phyloP scores from a whole-genome alignment of 768 basidiomycete genomes.

The Leucocoprinus birnbaumii region DNA sequence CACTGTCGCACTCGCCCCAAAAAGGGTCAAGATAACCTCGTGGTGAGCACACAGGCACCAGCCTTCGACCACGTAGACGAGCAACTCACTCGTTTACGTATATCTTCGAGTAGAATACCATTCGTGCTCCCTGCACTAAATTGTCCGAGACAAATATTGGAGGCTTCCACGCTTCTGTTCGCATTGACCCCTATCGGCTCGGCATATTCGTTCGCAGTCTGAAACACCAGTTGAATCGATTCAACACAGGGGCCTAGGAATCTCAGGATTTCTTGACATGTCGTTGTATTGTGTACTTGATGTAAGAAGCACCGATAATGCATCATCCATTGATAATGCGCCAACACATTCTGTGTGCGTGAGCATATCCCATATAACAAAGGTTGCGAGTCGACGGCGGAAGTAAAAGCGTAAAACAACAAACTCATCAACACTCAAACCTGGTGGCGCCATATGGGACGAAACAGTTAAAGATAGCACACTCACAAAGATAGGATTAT shows the following conservation, averaged over 20 bases:
- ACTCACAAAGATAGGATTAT: constrained; percentile 24
- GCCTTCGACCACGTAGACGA: not conserved
- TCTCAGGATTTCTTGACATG: constrained; percentile 21
- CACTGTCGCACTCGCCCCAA: constrained; percentile 6
- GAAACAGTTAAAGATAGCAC: not conserved
- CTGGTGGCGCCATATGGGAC: not conserved
- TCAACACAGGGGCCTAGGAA: constrained; percentile 24
- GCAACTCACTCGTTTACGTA: constrained; percentile 15
- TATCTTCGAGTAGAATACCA: constrained; percentile 18
- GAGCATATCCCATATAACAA: not conserved
- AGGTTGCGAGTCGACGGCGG: no score
- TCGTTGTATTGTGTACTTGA: constrained; percentile 27
- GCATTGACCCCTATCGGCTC: no score
- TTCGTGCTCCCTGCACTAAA: constrained; percentile 12
- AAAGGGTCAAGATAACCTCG: no score
- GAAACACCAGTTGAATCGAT: constrained; percentile 17
- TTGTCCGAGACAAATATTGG: constrained; percentile 8
- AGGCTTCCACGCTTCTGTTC: constrained; percentile 8
- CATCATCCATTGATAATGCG: constrained; percentile 26
- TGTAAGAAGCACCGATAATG: constrained; percentile 23
- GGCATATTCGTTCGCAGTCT: not conserved
- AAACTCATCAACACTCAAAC: no score
- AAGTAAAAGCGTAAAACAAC: no score
- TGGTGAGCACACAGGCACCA: not conserved
- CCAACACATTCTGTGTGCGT: constrained; percentile 20